Percentiles rank a stretch among this genome's conserved stretches.
Evolutionary conservation across 768 basidiomycete genomes (phyloP).

Genomic region (Heimioporus sp.): DNA sequence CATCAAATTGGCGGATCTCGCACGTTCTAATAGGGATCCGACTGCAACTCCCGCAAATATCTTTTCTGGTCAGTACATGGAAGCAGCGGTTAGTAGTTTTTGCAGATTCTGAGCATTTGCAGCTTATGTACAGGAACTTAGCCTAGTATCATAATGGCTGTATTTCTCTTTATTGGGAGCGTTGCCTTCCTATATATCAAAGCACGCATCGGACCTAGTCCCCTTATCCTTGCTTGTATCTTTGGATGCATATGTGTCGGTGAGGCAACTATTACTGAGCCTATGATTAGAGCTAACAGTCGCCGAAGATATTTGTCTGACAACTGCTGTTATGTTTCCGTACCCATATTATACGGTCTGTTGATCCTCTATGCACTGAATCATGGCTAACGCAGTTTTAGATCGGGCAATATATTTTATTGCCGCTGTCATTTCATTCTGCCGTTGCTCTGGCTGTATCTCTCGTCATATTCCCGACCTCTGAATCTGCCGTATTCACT

Average conservation of each 20-base stretch:
- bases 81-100: constrained; percentile 37
- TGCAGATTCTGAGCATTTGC: background rate
- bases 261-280: constrained; percentile 20
- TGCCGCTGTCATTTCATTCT: constrained; percentile 61
- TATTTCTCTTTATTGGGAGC: constrained; percentile 65
- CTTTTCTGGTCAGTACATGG: constrained; percentile 54
- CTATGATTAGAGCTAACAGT: background rate
- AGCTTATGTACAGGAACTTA: constrained; percentile 19
- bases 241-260: constrained; percentile 62
- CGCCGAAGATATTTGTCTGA: constrained; percentile 52
- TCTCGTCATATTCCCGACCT: constrained; percentile 58
- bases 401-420: constrained; percentile 49
- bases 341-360: constrained; percentile 58
- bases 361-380: background rate
- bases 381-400: constrained; percentile 18
- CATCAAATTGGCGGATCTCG: constrained; percentile 57
- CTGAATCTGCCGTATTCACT: constrained; percentile 60
- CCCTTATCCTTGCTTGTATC: constrained; percentile 53
- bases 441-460: constrained; percentile 52
- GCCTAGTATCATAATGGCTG: constrained; percentile 57
- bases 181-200: constrained; percentile 57
- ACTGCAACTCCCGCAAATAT: constrained; percentile 38
- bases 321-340: constrained; percentile 59
- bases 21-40: constrained; percentile 44
- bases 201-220: constrained; percentile 60